Evolutionary conservation across 805 yeast species (phyloP).

Genomic region (Lachancea sp.): DNA sequence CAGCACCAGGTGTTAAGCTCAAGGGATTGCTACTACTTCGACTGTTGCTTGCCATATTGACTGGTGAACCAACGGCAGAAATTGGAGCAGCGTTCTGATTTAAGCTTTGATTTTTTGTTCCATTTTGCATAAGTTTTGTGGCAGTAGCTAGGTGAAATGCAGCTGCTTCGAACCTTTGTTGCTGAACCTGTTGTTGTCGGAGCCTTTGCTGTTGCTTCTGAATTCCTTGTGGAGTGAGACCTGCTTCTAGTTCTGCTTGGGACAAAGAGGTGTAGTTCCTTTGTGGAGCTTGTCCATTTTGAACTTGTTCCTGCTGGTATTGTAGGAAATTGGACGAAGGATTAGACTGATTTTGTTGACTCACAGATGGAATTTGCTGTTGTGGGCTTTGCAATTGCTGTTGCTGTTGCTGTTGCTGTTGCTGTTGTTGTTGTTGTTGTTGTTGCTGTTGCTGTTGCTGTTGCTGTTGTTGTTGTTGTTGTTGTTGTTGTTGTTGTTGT

Average conservation of each 20-base stretch:
- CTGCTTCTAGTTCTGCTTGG: conserved; percentile 17
- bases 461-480: conserved; percentile 3
- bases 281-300: background rate
- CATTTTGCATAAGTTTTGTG: conserved; percentile 26
- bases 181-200: conserved; percentile 32
- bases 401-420: background rate
- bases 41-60: conserved; percentile 8
- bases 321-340: conserved; percentile 5
- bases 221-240: conserved; percentile 31
- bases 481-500: conserved; percentile 3
- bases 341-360: conserved; percentile 3
- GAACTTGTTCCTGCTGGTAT: conserved; percentile 1
- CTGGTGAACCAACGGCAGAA: conserved; percentile 12
- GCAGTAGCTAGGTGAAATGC: conserved; percentile 31
- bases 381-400: conserved; percentile 2
- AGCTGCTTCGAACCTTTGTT: conserved; percentile 31
- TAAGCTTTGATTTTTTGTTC: conserved; percentile 4
- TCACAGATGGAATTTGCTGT: background rate
- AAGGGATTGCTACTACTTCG: conserved; percentile 7
- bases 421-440: conserved; percentile 1
- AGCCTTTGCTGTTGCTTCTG: conserved; percentile 31
- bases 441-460: conserved; percentile 5
- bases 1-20: background rate
- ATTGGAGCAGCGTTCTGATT: background rate
- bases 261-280: conserved; percentile 3